Conservation (phyloP, 78 protist species). For the Chrysochromulina tobinii region DNA sequence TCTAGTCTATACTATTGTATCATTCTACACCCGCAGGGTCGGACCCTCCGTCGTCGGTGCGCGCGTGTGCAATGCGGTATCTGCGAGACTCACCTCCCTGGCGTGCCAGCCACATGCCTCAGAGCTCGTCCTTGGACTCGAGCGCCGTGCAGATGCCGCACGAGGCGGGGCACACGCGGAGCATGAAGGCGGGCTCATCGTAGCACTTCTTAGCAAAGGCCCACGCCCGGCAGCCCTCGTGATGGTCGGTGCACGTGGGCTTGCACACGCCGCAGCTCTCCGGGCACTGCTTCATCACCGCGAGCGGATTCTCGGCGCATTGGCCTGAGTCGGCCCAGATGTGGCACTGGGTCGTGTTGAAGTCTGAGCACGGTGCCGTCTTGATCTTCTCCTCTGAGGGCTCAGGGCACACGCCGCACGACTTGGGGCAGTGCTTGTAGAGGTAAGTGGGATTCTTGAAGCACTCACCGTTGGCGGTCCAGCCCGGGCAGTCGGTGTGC, state of each 20-base stretch:
- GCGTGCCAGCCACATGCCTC: too few relatives aligned
- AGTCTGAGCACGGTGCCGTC: neutral
- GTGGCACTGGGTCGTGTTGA: neutral
- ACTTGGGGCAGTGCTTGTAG: neutral
- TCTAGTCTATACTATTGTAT: too few relatives aligned
- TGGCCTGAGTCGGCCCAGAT: slow-evolving; percentile 5
- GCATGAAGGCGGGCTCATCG: neutral
- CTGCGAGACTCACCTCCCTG: too few relatives aligned
- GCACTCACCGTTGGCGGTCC: slow-evolving; percentile 30
- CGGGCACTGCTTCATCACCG: slow-evolving; percentile 1
- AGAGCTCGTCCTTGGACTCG: slow-evolving; percentile 3
- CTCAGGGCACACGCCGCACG: neutral
- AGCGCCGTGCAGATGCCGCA: neutral
- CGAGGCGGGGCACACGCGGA: slow-evolving; percentile 15
- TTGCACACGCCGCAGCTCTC: neutral
- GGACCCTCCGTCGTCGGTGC: too few relatives aligned
- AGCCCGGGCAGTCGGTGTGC: slow-evolving; percentile 3
- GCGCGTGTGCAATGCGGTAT: too few relatives aligned
- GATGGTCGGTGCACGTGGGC: neutral
- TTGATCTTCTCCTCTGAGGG: too few relatives aligned
- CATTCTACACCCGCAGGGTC: too few relatives aligned
- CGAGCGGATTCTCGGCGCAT: neutral
- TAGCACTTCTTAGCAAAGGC: neutral
- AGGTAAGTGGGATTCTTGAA: neutral
- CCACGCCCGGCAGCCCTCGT: neutral